Evolutionary conservation across 1,139 yeast genomes (phyloP), one percentile per base, ranked within the genome.

Genomic region (Yamadazyma oceani): DNA sequence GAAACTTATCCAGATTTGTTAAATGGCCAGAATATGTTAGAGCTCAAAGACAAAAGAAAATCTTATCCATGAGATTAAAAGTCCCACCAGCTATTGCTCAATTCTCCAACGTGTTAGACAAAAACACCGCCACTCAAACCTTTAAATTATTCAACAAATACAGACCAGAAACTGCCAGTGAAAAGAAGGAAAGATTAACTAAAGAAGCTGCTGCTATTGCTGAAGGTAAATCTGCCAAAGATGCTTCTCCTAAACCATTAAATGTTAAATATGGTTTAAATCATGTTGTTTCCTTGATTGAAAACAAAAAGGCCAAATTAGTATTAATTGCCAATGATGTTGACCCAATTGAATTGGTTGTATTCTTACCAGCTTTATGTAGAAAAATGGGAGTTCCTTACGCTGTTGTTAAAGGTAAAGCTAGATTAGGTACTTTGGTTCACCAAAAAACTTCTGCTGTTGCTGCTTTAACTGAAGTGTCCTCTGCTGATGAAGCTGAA

Each of bases 371-470:
- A 67, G 97, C 97, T 72, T 82, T 90, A 66, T 90, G 97, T 80
- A 87, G 92, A 80, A 90, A 90, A 85, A 83, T 90, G 94, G 97
- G 97, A 75, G 89, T 92, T 56, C 97, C 97, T 69, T 90, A 89
- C 79, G 97, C 97, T 57, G 85, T 90, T 66, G 88, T 90, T 63
- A 90, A 90, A 82, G 97, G 97, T 73, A 90, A 89, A 85, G 96
- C 97, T 54, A 88, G 97, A 82, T 84, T 90, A 64, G 97, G 97
- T 60, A 86, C 96, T 62, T 82, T 90, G 61, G 96, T 89, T 52
- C 96, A 89, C 87, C 80, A 88, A 78, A 90, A 90, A 85, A 89
- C 92, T 62, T 83, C 96, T 56, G 82, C 97, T 49, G 97, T 88
- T 57, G 96, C 95, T 62, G 97, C 97, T 63, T 75, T 90, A 70